phyloP scores from a whole-genome alignment of 179 eudicot species.

The Sideroxylon spinosum region DNA sequence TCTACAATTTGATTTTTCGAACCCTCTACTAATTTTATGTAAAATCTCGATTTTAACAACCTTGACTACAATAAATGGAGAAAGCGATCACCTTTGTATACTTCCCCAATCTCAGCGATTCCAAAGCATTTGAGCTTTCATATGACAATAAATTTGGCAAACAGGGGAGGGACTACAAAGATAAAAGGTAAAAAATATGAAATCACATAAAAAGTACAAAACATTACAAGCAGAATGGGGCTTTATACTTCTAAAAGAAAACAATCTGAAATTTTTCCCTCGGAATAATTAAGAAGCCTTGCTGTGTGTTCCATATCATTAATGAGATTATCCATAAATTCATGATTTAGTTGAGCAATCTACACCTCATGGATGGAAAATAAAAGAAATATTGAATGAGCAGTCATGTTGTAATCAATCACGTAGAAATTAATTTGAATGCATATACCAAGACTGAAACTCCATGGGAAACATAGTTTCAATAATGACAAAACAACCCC shows the following conservation, averaged over 20 bases:
- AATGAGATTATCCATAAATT: neutral
- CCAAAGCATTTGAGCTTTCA: slow-evolving; percentile 36
- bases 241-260: neutral
- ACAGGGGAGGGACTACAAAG: slow-evolving; percentile 71
- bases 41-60: neutral
- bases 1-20: too few species aligned
- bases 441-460: too few species aligned
- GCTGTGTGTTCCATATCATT: neutral
- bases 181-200: neutral
- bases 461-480: neutral
- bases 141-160: slow-evolving; percentile 62
- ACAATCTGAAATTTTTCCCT: neutral
- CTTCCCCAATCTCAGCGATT: slow-evolving; percentile 70
- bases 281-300: neutral
- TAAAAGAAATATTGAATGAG: neutral
- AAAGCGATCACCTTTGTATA: slow-evolving; percentile 64
- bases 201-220: neutral
- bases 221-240: neutral
- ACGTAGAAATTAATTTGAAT: too few species aligned
- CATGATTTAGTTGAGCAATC: neutral
- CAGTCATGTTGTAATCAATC: neutral
- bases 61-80: neutral
- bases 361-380: neutral
- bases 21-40: too few species aligned
- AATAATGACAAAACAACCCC: neutral